Percentiles rank a stretch among this genome's conserved stretches.
phyloP scores from a whole-genome alignment of 176 grass and related monocot species.

The Pontederia crassipes region DNA sequence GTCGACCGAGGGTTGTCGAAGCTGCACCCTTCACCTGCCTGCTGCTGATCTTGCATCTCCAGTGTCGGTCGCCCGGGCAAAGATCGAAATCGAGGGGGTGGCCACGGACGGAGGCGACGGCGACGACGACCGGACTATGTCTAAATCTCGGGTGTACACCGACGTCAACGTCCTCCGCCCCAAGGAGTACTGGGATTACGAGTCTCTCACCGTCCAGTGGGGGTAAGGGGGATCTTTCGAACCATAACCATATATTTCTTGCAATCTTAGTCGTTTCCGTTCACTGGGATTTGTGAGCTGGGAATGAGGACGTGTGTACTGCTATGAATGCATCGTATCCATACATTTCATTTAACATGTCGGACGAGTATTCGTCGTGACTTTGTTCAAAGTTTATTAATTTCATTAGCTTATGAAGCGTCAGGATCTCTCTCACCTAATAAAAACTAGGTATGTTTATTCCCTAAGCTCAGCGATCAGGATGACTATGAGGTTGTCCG shows the following conservation, averaged over 20 bases:
- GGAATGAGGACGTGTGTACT: background rate
- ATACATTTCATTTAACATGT: background rate
- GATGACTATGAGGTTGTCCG: slow-evolving; percentile 94
- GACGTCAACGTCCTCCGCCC: slow-evolving; percentile 13
- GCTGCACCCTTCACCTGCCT: background rate
- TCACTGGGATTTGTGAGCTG: background rate
- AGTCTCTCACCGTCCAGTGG: slow-evolving; percentile 14
- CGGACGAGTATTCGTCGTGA: background rate
- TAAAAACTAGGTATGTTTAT: background rate
- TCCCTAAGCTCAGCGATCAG: slow-evolving; percentile 50
- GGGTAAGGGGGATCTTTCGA: background rate
- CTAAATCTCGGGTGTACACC: background rate
- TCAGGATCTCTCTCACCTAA: background rate
- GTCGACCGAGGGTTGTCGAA: background rate
- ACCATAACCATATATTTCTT: background rate
- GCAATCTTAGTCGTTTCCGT: background rate
- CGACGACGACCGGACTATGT: background rate
- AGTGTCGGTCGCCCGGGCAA: background rate
- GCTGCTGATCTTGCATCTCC: no score
- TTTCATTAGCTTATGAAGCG: no score
- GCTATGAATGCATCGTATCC: background rate
- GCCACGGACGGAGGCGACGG: background rate
- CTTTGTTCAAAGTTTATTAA: background rate
- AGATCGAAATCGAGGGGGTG: slow-evolving; percentile 7
- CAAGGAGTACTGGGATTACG: slow-evolving; percentile 18